Base-by-base conservation (phyloP, 371 early-diverging fungal genomes). In the Apophysomyces sp. region DNA sequence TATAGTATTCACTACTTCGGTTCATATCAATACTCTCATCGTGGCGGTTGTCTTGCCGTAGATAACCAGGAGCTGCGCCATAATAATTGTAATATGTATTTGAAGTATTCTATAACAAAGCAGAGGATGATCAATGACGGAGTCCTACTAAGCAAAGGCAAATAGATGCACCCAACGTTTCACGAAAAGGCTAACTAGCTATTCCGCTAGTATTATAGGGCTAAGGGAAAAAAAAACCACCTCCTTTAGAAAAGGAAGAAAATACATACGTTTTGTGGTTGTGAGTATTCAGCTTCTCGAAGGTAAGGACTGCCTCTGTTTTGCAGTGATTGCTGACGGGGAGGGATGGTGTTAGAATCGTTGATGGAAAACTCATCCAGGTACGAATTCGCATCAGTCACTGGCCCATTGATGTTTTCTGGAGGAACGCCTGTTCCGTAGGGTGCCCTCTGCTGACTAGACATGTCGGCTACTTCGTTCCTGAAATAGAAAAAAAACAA, bases 291-390 rank as follows among this genome's bases (percentile, higher is more conserved):
- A 6, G 55, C 30, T 29, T 57, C 41, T 21, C 57, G 63, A 63
- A 58, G 37, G 29, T 57, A 40, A 28, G 39, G 16, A 24, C 58
- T 18, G 24, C 21, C n/a, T 18, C 53, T 55, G 28, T 57, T 55
- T n/a, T 57, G 63, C 9, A 63, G 30, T 5, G 63, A 63, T 57
- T 63, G 63, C 24, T 57, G 57, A 34, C 63, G 63, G 13, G 63
- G 63, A 57, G 63, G 63, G 44, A 57, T 24, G 27, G 57, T 44
- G 2, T 15, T 57, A 18, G 63, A 57, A 18, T 44, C 52, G n/a
- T 24, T 41, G 27, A 29, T 27, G 41, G 63, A 31, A 29, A 57
- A 36, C 57, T 63, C 63, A 34, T 63, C 57, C 41, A 57, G 30
- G 40, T 63, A 63, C 7, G 51, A 39, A 40, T 63, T 57, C 1